These are phyloP conservation scores for Cladosporium sp. DNA, from an alignment of 2,329 filamentous ascomycete species.

Conservation along the genomic window DNA sequence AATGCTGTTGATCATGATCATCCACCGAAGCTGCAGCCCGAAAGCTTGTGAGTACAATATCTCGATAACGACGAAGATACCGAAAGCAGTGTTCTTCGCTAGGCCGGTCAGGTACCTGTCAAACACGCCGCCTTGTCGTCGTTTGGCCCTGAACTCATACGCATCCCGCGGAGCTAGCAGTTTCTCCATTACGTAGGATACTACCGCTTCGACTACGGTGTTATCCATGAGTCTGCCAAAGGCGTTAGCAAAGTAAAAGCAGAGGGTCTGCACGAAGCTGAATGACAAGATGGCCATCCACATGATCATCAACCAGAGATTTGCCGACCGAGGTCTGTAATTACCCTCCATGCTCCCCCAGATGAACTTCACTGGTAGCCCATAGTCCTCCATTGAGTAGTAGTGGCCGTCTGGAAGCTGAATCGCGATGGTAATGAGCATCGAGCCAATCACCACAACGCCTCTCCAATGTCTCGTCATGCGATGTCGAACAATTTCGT, in stretches of 20 bases:
- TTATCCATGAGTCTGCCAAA: too few species aligned
- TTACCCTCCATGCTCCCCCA: conserved; percentile 6
- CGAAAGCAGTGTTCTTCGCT: not conserved
- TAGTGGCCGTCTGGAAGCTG: not conserved
- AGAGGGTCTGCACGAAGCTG: not conserved
- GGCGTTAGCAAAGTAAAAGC: not conserved
- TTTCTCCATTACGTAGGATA: too few species aligned
- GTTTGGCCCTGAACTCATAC: too few species aligned
- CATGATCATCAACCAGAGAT: not conserved
- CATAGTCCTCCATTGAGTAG: not conserved
- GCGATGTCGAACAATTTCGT: not conserved
- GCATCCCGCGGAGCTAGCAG: too few species aligned
- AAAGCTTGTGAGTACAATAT: not conserved
- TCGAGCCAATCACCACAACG: not conserved
- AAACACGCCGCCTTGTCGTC: too few species aligned
- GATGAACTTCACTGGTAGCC: not conserved
- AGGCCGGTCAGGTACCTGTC: not conserved
- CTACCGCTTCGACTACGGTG: too few species aligned
- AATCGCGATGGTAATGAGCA: not conserved
- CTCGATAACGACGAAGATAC: not conserved
- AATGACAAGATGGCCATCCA: not conserved
- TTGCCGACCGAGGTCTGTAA: not conserved
- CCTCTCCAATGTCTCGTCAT: not conserved
- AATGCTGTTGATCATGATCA: not conserved
- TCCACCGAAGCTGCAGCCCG: not conserved